Percentiles rank a stretch among this genome's conserved stretches.
These are phyloP conservation scores for Lasiosphaeriaceae sp. DNA, from an alignment of 495 filamentous ascomycete genomes.

Conservation along the genomic window DNA sequence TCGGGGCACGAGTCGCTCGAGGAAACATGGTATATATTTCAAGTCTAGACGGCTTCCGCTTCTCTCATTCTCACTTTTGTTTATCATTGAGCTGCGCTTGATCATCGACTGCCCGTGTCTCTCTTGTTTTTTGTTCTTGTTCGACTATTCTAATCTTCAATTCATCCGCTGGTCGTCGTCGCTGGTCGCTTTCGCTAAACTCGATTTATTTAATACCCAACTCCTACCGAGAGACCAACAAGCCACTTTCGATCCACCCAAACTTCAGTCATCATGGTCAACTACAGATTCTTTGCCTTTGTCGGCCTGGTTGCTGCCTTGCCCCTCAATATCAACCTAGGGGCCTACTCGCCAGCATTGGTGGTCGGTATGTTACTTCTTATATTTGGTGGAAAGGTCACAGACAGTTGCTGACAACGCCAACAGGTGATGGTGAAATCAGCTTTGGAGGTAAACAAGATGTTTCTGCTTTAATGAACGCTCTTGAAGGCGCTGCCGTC, in stretches of 20 bases:
- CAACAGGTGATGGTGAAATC: slow-evolving; percentile 61
- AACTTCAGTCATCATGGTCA: slow-evolving; percentile 38
- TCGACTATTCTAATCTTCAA: slow-evolving; percentile 14
- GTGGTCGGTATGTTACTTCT: slow-evolving; percentile 25
- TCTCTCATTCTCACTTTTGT: slow-evolving; percentile 17
- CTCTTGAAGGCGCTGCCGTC: slow-evolving; percentile 47
- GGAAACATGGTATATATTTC: slow-evolving; percentile 25
- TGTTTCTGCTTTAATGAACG: slow-evolving; percentile 46
- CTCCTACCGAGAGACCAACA: not conserved
- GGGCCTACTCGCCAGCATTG: slow-evolving; percentile 56
- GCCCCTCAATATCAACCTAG: slow-evolving; percentile 59
- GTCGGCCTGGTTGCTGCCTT: slow-evolving; percentile 45
- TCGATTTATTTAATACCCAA: slow-evolving; percentile 13
- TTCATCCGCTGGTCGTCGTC: slow-evolving; percentile 36
- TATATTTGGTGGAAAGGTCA: not conserved
- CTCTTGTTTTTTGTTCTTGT: slow-evolving; percentile 23
- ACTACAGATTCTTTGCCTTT: slow-evolving; percentile 35
- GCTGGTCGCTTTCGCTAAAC: slow-evolving; percentile 26
- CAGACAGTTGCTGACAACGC: slow-evolving; percentile 17
- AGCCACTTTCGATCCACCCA: slow-evolving; percentile 4
- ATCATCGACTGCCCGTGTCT: slow-evolving; percentile 18
- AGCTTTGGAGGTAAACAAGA: slow-evolving; percentile 53
- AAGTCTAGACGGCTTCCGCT: slow-evolving; percentile 9
- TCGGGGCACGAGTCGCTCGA: not conserved
- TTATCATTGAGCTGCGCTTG: slow-evolving; percentile 34